phyloP scores from a whole-genome alignment of 805 yeast genomes.

The Dipodascopsis uninucleata region DNA sequence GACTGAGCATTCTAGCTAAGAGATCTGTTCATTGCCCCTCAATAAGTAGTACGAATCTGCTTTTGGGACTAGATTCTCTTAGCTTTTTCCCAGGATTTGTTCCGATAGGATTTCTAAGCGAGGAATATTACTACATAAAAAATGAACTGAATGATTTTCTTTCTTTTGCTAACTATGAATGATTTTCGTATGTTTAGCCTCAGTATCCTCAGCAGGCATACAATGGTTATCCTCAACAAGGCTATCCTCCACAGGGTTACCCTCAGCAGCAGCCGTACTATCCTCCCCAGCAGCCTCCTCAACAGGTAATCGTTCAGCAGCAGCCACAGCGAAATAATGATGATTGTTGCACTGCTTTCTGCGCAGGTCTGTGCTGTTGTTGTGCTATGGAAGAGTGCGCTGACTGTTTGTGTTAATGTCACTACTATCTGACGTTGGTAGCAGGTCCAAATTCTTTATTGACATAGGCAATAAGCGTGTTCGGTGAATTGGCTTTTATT shows the following conservation, averaged over 20 bases:
- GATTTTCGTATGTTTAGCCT: constrained; percentile 36
- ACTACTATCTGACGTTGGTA: no score
- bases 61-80: no score
- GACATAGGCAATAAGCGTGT: no score
- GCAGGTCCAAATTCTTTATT: no score
- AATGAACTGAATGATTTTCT: no score
- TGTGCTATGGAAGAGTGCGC: constrained; percentile 18
- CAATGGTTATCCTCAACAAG: constrained; percentile 4
- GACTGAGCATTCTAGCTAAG: neutral
- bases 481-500: no score
- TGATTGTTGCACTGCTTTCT: constrained; percentile 6
- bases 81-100: no score
- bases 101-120: no score
- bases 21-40: neutral
- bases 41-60: no score
- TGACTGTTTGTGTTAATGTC: constrained; percentile 21
- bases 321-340: constrained; percentile 7
- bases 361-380: constrained; percentile 10
- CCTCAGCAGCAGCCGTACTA: constrained; percentile 7
- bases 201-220: constrained; percentile 12
- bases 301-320: constrained; percentile 9
- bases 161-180: no score
- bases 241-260: constrained; percentile 11
- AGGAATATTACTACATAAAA: no score
- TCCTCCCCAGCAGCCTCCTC: constrained; percentile 1